Evolutionary conservation across 2,329 filamentous ascomycete species (phyloP).

Genomic region (Calonectria multiphialidica): DNA sequence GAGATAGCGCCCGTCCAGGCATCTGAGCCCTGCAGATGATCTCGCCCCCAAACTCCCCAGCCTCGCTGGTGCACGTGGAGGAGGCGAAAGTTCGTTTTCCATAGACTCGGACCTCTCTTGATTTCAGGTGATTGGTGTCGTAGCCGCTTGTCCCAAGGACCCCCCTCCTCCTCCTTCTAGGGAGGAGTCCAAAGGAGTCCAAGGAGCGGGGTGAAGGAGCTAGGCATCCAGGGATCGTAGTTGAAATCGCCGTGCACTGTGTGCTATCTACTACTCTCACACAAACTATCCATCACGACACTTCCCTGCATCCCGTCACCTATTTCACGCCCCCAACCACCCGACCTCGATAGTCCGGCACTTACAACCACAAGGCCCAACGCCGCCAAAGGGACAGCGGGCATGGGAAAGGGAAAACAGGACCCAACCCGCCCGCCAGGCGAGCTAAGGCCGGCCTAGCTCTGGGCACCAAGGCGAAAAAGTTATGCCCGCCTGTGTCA

Average conservation of each 20-base stretch:
- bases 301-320: background rate
- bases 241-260: slow-evolving; percentile 1
- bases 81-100: slow-evolving; percentile 4
- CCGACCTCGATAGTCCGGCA: slow-evolving; percentile 1
- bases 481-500: slow-evolving; percentile 14
- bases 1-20: slow-evolving; percentile 14
- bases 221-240: background rate
- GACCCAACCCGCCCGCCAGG: background rate
- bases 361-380: slow-evolving; percentile 8
- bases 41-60: slow-evolving; percentile 32
- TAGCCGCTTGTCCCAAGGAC: slow-evolving; percentile 39
- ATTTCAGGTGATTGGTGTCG: slow-evolving; percentile 33
- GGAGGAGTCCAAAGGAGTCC: no score
- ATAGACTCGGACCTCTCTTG: background rate
- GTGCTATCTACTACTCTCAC: background rate
- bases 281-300: background rate
- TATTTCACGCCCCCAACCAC: slow-evolving; percentile 8
- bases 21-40: slow-evolving; percentile 20
- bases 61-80: slow-evolving; percentile 35
- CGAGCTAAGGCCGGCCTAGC: background rate
- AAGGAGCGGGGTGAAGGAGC: background rate
- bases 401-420: background rate
- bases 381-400: background rate
- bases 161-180: no score
- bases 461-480: slow-evolving; percentile 3